Percentiles rank a stretch among this genome's conserved stretches.
Evolutionary conservation across 441 rosid genomes (phyloP).

Genomic region (Iberis amara): DNA sequence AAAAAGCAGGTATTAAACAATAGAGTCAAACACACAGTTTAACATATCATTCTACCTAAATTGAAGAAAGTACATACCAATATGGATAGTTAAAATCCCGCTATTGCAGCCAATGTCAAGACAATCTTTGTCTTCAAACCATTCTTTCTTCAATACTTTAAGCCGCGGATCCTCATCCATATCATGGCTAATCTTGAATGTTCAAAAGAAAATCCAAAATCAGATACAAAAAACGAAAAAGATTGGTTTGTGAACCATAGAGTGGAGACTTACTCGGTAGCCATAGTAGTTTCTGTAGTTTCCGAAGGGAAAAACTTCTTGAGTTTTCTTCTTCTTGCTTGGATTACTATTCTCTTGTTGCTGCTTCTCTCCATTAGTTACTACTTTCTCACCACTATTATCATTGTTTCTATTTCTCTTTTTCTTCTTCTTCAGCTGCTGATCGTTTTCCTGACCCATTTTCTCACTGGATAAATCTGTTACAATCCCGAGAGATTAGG

Average conservation of each 20-base stretch:
- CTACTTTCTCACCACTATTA: constrained; percentile 15
- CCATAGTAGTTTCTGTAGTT: constrained; percentile 87
- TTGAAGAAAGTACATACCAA: constrained; percentile 41
- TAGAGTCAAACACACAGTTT: no score
- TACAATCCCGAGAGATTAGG: neutral
- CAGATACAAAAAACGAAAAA: neutral
- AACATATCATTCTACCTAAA: no score
- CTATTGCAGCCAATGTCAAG: constrained; percentile 92
- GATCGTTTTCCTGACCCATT: constrained; percentile 16
- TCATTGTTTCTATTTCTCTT: constrained; percentile 17
- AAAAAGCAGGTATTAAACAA: constrained; percentile 7
- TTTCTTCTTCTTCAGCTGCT: constrained; percentile 22
- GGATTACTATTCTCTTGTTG: constrained; percentile 24
- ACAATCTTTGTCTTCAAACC: constrained; percentile 76
- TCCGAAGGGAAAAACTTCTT: constrained; percentile 60
- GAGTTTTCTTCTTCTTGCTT: constrained; percentile 45
- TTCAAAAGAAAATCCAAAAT: neutral
- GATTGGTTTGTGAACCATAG: neutral
- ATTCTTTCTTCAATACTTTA: constrained; percentile 62
- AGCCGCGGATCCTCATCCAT: constrained; percentile 75
- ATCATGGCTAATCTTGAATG: constrained; percentile 48
- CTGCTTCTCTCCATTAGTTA: constrained; percentile 21
- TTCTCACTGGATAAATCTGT: neutral
- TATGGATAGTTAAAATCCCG: constrained; percentile 64
- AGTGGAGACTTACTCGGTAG: constrained; percentile 45